These are phyloP conservation scores for Colletotrichum plurivorum DNA, from an alignment of 2,329 filamentous ascomycete genomes.

Conservation along the genomic window DNA sequence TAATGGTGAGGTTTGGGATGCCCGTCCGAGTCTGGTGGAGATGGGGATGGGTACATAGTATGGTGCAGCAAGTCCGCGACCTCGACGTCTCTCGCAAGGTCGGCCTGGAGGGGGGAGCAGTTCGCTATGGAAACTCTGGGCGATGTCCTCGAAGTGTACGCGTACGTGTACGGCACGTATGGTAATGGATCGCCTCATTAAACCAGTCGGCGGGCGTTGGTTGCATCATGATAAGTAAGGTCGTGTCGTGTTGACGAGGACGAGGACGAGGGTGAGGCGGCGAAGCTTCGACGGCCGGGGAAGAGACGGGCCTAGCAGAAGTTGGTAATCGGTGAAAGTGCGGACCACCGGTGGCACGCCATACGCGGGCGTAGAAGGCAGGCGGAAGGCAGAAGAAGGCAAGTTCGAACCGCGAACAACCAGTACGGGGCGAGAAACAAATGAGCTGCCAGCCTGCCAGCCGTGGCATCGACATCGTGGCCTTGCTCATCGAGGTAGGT, in stretches of 20 bases:
- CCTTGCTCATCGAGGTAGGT: slow-evolving; percentile 1
- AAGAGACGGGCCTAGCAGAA: neutral
- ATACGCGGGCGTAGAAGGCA: neutral
- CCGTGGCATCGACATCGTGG: slow-evolving; percentile 3
- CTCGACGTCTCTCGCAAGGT: slow-evolving; percentile 29
- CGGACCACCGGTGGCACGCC: neutral
- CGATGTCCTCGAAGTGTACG: neutral
- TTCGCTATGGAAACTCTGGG: slow-evolving; percentile 16
- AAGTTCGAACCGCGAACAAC: neutral
- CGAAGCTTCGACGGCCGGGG: neutral
- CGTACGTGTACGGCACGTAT: neutral
- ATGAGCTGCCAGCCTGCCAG: slow-evolving; percentile 5
- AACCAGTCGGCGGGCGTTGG: slow-evolving; percentile 1
- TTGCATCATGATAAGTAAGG: slow-evolving; percentile 22
- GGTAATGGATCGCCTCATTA: neutral
- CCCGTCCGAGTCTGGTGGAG: slow-evolving; percentile 19
- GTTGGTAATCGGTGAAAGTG: slow-evolving; percentile 4
- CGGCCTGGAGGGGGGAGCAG: slow-evolving; percentile 17
- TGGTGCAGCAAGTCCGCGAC: too few species aligned
- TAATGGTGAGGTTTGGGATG: slow-evolving; percentile 33
- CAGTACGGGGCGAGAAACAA: neutral
- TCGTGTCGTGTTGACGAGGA: slow-evolving; percentile 14
- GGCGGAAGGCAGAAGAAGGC: neutral
- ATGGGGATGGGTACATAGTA: too few species aligned
- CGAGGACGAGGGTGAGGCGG: slow-evolving; percentile 1